Conservation (phyloP, 441 rosid genomes). For the Erysimum pusillum region DNA sequence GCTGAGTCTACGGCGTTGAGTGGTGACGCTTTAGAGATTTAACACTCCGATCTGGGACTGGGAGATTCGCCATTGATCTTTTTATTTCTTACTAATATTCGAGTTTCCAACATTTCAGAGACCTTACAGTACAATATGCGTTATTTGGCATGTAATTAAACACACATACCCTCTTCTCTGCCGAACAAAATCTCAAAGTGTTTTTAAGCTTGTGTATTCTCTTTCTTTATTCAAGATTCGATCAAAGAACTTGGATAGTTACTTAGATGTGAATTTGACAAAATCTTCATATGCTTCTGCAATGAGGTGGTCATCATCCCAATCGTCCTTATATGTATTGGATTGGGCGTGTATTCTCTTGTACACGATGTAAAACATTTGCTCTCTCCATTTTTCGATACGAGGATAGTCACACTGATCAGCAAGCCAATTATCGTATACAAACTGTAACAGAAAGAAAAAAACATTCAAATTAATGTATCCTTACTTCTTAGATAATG, state of each 20-base stretch:
- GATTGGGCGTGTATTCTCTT: neutral
- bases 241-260: too few species aligned
- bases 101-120: too few species aligned
- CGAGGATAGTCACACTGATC: neutral
- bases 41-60: conserved; percentile 59
- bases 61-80: conserved; percentile 57
- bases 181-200: too few species aligned
- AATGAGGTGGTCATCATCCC: neutral
- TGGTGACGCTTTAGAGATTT: conserved; percentile 79
- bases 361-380: neutral
- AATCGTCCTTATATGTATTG: neutral
- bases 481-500: neutral
- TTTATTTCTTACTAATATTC: conserved; percentile 40
- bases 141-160: too few species aligned
- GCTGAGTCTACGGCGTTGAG: conserved; percentile 68
- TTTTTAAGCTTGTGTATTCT: too few species aligned
- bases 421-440: neutral
- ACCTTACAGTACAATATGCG: too few species aligned
- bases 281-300: neutral
- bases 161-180: too few species aligned
- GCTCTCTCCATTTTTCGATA: neutral
- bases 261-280: neutral
- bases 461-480: neutral
- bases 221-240: too few species aligned
- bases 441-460: neutral